Evolutionary conservation across 2,329 filamentous ascomycete species (phyloP), one percentile per base, ranked within the genome.

Genomic region (Colletotrichum sp.): DNA sequence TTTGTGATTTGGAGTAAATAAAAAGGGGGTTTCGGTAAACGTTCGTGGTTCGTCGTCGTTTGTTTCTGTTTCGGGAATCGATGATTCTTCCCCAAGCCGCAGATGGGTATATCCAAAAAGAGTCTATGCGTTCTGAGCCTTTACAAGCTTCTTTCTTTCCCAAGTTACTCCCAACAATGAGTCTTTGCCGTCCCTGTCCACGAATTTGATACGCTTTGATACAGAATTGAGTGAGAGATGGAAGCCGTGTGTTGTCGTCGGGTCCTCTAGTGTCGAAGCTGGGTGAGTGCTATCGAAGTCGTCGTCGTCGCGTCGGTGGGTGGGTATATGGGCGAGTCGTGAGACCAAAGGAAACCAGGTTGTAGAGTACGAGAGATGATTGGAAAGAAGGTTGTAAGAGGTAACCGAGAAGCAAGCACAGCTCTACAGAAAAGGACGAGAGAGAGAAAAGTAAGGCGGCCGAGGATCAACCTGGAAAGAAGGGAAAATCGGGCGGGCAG

Each of bases 381-480:
- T 16, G 67, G 34, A 72, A 63, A 69, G 34, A 69, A 63, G 65
- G 56, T 30, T 56, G 69, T 65, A 65, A 73, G 52, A 75, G 62
- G 43, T 36, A 64, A 61, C 48, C 63, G 68, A 55, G 66, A 70
- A 76, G 74, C 72, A 76, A 76, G 75, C 75, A 76, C 75, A 76
- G 75, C 75, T 76, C 69, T 75, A 58, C 69, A 68, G 69, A 63
- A 72, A 5, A 34, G 32, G 21, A 75, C 43, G 63, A 56, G 55
- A 52, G 38, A 65, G 80, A 81, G 78, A 78, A 80, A 81, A 80
- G 75, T 76, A 88, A 86, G 79, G 82, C 77, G 83, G 86, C 88
- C 89, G 83, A 91, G 89, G 89, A 85, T 91, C 89, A 90, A 91
- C 89, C 89, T 88, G 88, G 87, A 86, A 86, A 83, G 87, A 89